A percentile compares a stretch with the other conserved stretches of the same genome.
phyloP scores from a whole-genome alignment of 1,284 basidiomycete genomes.

The Puccinia coronata region DNA sequence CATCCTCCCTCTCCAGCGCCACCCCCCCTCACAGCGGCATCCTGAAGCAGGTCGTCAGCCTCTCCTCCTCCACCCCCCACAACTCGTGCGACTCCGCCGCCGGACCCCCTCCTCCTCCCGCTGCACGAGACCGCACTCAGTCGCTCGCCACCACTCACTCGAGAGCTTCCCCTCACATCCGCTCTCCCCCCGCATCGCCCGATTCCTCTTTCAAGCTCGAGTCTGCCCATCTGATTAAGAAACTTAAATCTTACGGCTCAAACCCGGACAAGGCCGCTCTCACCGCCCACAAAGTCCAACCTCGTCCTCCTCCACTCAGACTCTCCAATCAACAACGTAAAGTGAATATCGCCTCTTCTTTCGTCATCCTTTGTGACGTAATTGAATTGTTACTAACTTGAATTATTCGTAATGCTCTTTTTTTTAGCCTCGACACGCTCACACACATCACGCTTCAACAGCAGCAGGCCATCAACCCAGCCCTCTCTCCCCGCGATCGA shows the following conservation, averaged over 20 bases:
- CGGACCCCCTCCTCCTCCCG: not conserved
- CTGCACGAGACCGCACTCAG: not conserved
- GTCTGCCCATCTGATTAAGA: not conserved
- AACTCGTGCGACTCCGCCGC: not conserved
- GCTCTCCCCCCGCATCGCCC: not conserved
- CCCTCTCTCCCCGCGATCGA: slow-evolving; percentile 4
- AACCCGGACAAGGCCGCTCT: not conserved
- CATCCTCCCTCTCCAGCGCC: not conserved
- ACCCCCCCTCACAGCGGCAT: not conserved
- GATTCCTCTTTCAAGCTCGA: not conserved
- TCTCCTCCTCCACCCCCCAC: not conserved
- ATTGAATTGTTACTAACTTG: too few relatives aligned
- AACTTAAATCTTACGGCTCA: slow-evolving; percentile 1
- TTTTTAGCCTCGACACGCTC: not conserved
- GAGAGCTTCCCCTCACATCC: too few relatives aligned
- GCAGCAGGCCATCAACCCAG: not conserved
- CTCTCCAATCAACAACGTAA: not conserved
- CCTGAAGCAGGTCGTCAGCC: slow-evolving; percentile 8
- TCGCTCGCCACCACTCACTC: not conserved
- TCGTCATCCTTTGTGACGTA: too few relatives aligned
- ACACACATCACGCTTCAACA: not conserved
- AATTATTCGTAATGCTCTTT: not conserved
- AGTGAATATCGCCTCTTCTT: not conserved
- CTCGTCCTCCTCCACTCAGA: slow-evolving; percentile 14
- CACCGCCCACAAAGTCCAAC: not conserved